Evolutionary conservation across 2,329 filamentous ascomycete species (phyloP).

Genomic region (Emergomyces pasteurianus): DNA sequence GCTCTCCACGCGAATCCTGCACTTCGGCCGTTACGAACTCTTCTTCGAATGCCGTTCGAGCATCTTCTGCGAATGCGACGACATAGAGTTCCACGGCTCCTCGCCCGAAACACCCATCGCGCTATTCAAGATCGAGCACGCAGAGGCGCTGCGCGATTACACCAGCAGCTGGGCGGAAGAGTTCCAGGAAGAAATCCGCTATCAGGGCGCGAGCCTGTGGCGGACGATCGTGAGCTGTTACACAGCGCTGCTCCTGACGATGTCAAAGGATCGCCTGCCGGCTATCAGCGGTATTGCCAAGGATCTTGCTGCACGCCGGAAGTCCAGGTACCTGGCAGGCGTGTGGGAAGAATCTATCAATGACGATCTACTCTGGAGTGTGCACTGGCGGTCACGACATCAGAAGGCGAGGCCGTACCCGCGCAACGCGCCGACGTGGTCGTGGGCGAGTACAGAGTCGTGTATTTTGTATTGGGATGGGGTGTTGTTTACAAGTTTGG

Average conservation of each 20-base stretch:
- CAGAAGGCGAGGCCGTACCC: not conserved
- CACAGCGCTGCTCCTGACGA: not conserved
- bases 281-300: slow-evolving; percentile 1
- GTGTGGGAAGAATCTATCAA: not conserved
- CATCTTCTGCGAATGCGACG: not conserved
- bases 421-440: not conserved
- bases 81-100: not conserved
- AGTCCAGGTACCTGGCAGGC: not conserved
- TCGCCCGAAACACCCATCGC: not conserved
- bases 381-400: not conserved
- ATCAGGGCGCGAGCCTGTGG: slow-evolving; percentile 1
- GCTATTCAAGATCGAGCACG: not conserved
- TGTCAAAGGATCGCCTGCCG: not conserved
- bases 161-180: not conserved
- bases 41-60: not conserved
- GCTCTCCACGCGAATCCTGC: not conserved
- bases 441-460: not conserved
- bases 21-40: not conserved
- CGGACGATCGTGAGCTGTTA: not conserved
- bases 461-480: not conserved
- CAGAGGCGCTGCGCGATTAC: not conserved
- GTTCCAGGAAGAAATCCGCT: not conserved
- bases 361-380: not conserved
- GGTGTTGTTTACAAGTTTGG: not conserved
- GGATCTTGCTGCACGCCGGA: not conserved